Evolutionary conservation across 306 rosid genomes (phyloP).

Genomic region (Rubus parviflorus): DNA sequence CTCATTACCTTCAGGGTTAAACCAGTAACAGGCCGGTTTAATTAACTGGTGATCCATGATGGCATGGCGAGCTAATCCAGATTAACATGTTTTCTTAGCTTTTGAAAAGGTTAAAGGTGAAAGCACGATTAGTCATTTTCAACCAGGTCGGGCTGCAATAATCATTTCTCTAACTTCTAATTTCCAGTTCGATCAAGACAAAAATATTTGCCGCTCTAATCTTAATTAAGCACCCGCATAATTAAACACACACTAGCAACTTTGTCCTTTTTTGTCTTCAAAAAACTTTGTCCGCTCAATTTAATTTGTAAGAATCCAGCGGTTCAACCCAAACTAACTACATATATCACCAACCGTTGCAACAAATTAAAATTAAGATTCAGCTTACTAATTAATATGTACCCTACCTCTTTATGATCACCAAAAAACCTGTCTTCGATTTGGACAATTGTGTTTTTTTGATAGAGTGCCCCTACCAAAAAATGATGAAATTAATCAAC

Average conservation of each 20-base stretch:
- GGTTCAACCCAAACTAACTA: not conserved
- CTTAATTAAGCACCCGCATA: not conserved
- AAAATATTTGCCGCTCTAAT: constrained; percentile 2
- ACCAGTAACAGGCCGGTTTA: too few relatives aligned
- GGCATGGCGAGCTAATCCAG: constrained; percentile 10
- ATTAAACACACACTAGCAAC: not conserved
- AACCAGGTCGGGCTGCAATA: constrained; percentile 1
- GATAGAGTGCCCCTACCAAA: too few relatives aligned
- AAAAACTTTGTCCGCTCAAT: too few relatives aligned
- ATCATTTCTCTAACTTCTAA: constrained; percentile 25
- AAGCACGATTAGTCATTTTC: constrained; percentile 31
- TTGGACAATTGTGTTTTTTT: not conserved
- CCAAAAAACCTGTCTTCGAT: too few relatives aligned
- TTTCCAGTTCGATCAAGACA: constrained; percentile 20
- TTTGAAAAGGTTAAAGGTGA: constrained; percentile 23
- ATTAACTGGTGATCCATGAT: not conserved
- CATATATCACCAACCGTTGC: not conserved
- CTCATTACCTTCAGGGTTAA: not conserved
- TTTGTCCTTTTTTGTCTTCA: not conserved
- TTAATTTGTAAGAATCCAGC: not conserved
- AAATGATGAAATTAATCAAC: too few relatives aligned
- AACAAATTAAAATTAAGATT: not conserved
- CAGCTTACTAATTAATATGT: not conserved
- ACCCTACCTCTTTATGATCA: not conserved
- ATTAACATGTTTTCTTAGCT: constrained; percentile 20